These are phyloP conservation scores for Trametes pubescens DNA, from an alignment of 1,284 basidiomycete species.

Conservation along the genomic window DNA sequence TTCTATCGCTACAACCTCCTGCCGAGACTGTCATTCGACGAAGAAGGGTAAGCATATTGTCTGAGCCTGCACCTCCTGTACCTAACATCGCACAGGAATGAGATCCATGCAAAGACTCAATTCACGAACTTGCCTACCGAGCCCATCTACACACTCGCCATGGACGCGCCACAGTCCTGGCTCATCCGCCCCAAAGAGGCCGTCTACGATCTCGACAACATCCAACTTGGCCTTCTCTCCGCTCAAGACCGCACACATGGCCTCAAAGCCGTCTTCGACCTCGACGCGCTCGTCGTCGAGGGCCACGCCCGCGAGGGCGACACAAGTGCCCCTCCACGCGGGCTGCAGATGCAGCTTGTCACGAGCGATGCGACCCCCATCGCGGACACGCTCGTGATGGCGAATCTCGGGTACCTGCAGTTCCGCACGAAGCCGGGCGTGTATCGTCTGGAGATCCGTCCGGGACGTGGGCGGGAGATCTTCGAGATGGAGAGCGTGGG, in stretches of 20 bases:
- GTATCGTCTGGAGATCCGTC: slow-evolving; percentile 84
- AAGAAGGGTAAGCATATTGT: slow-evolving; percentile 64
- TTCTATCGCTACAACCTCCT: slow-evolving; percentile 89
- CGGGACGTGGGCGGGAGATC: slow-evolving; percentile 83
- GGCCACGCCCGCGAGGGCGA: slow-evolving; percentile 87
- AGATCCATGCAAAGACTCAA: slow-evolving; percentile 57
- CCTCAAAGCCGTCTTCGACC: slow-evolving; percentile 85
- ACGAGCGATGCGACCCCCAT: slow-evolving; percentile 58
- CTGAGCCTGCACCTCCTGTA: neutral
- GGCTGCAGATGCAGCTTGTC: slow-evolving; percentile 84
- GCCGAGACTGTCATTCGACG: slow-evolving; percentile 69
- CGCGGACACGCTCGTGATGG: slow-evolving; percentile 90
- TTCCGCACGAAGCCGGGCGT: slow-evolving; percentile 94
- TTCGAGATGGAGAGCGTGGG: slow-evolving; percentile 87
- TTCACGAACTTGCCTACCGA: slow-evolving; percentile 66
- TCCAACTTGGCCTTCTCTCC: slow-evolving; percentile 79
- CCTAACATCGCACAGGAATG: slow-evolving; percentile 49
- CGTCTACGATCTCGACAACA: slow-evolving; percentile 95
- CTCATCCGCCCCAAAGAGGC: slow-evolving; percentile 91
- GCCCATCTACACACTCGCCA: slow-evolving; percentile 89
- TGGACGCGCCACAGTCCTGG: slow-evolving; percentile 93
- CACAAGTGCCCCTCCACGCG: slow-evolving; percentile 76
- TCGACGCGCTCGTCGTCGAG: slow-evolving; percentile 93
- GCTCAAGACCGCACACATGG: slow-evolving; percentile 59
- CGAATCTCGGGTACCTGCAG: slow-evolving; percentile 96